Evolutionary conservation across 495 filamentous ascomycete species (phyloP).

Genomic region (Penicillium desertorum): DNA sequence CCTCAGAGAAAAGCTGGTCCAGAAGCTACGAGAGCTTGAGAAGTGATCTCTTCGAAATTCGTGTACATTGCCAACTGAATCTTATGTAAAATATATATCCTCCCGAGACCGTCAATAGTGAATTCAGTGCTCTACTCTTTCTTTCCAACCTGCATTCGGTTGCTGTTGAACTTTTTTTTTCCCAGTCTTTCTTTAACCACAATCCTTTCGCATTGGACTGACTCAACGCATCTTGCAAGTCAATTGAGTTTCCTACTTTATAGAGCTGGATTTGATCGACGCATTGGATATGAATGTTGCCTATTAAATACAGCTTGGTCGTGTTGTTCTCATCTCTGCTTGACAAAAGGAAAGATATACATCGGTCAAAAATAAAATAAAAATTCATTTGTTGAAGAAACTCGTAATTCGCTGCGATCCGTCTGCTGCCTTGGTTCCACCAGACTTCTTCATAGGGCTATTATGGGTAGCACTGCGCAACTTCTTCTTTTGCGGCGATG

Average conservation of each 20-base stretch:
- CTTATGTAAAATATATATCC: conserved; percentile 23
- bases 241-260: not conserved
- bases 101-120: not conserved
- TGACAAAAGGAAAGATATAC: not conserved
- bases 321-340: not conserved
- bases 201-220: not conserved
- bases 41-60: conserved; percentile 7
- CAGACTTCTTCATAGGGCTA: conserved; percentile 47
- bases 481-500: conserved; percentile 34
- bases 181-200: not conserved
- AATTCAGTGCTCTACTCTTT: not conserved
- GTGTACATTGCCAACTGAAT: not conserved
- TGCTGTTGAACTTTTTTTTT: not conserved
- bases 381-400: conserved; percentile 64
- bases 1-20: conserved; percentile 55
- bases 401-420: conserved; percentile 81
- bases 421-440: conserved; percentile 48
- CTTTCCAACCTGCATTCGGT: not conserved
- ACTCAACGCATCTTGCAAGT: not conserved
- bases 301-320: not conserved
- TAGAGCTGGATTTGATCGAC: not conserved
- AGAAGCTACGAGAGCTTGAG: conserved; percentile 43
- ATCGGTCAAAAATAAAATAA: not conserved
- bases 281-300: not conserved
- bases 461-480: conserved; percentile 44